Evolutionary conservation across 345 rosid species (phyloP), one percentile per base, ranked within the genome.

Genomic region (Geranium brycei): DNA sequence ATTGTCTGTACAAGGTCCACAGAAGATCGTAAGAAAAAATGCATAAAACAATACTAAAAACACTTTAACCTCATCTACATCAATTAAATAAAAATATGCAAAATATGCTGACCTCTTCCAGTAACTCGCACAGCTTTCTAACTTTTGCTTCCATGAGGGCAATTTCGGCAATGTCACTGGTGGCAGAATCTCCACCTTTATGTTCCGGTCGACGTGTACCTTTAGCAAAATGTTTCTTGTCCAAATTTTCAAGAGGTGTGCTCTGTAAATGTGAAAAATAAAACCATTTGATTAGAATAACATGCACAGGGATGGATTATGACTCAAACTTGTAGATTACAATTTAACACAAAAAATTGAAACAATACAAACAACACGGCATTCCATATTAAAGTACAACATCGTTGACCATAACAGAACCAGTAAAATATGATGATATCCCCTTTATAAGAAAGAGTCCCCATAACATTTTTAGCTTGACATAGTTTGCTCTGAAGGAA

Each of bases 191-290:
- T 53, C 58, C 73, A 61, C 84, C 89, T 67, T 85, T 85, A 71
- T 73, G 85, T 70, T 78, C 80, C 56, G 77, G 70, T 5, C 73
- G 80, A 66, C 66, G 85, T n/a, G 68, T 70, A 61, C 84, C 81
- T 76, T 83, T 95, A 1, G 85, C 88, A 82, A 95, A 91, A 75
- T 95, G 95, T 74, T 88, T 95, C 80, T 78, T 88, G 77, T 88
- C 96, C 79, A 91, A 79, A 73, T 79, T 80, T 60, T 88, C 96
- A 68, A 95, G 74, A 68, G 93, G 84, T 1, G 85, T 85, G 73
- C 85, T 66, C 96, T 95, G 88, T 73, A 73, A n/a, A 57, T 68
- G 63, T 62, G 14, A 55, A 62, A 68, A 3, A 61, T 31, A 17
- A 61, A 64, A 17, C 35, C 38, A 1, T 51, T 5, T 30, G 14